Base-by-base conservation (phyloP, 2,329 filamentous ascomycete genomes). In the Colletotrichum gigasporum region DNA sequence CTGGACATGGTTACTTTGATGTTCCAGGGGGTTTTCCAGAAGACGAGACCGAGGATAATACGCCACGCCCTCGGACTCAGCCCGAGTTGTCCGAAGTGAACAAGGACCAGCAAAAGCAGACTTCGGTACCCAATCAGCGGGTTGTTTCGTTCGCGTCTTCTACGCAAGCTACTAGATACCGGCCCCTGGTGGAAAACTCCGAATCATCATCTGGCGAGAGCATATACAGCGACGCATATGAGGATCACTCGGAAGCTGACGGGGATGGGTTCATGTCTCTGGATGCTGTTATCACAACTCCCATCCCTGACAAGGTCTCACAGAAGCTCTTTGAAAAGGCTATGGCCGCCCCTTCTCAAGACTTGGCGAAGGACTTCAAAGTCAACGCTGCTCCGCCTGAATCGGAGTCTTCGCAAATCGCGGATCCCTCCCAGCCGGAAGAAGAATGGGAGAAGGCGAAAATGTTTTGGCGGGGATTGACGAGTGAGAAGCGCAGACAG, bases 201-300 rank as follows among this genome's bases (percentile, higher is more conserved):
- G 79, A 75, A 5, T 73, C 74, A 2, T 63, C 67, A 18, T 86
- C 88, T 58, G 78, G 78, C 12, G 80, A 79, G 51, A 90, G 85
- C 65, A 83, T 92, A 22, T 94, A 92, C 72, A 93, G 90, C 68
- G 92, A 94, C 75, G 91, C 91, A 1, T 90, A 90, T 56, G 92
- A 94, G 75, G 90, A 93, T 65, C 79, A 91, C 0, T 87, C 86
- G 0, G 89, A 92, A 12, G 71, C 83, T 4, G 89, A 91, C 37
- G 85, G 84, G 2, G 85, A 86, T 47, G 91, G 90, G 0, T 94
- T 93, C 70, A 82, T 88, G 71, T 94, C 91, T 4, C 81, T 94
- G 7, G 85, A 94, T 74, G 91, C 91, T 10, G 86, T 94, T 8
- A 83, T 32, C 69, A 71, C 45, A 44, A 69, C 45, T 42, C 70